phyloP scores from a whole-genome alignment of 1,139 yeast genomes.

The Candida sp. region DNA sequence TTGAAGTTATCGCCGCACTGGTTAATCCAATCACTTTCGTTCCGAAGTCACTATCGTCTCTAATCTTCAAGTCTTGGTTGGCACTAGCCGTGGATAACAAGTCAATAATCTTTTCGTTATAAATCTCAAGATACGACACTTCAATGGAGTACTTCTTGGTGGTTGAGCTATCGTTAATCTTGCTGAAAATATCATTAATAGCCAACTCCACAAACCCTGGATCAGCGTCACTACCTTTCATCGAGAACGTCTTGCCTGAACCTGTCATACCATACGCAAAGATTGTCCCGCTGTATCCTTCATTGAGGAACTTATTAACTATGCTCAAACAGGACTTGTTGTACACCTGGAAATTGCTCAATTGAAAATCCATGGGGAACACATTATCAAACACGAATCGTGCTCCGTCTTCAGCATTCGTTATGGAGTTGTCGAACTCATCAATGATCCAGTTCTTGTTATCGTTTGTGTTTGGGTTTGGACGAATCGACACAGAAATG shows the following conservation, averaged over 20 bases:
- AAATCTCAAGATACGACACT: slow-evolving; percentile 85
- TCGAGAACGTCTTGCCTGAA: slow-evolving; percentile 91
- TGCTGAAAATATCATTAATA: slow-evolving; percentile 65
- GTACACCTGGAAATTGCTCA: slow-evolving; percentile 65
- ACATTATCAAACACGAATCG: slow-evolving; percentile 80
- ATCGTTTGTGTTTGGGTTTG: slow-evolving; percentile 47
- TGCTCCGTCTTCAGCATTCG: slow-evolving; percentile 52
- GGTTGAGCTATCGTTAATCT: slow-evolving; percentile 32
- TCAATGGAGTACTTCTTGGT: slow-evolving; percentile 46
- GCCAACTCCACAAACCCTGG: slow-evolving; percentile 85
- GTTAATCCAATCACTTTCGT: slow-evolving; percentile 79
- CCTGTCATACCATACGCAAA: slow-evolving; percentile 98
- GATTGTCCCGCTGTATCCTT: slow-evolving; percentile 87
- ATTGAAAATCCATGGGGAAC: slow-evolving; percentile 44
- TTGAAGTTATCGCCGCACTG: slow-evolving; percentile 58
- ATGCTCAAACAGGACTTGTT: slow-evolving; percentile 61
- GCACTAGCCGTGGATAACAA: slow-evolving; percentile 30
- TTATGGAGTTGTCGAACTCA: slow-evolving; percentile 41
- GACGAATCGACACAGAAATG: slow-evolving; percentile 56
- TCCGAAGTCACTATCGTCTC: slow-evolving; percentile 79
- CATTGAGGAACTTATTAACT: slow-evolving; percentile 63
- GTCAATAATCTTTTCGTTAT: slow-evolving; percentile 86
- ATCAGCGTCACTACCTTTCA: slow-evolving; percentile 75
- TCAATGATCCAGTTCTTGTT: slow-evolving; percentile 48
- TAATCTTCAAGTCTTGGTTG: slow-evolving; percentile 60